These are phyloP conservation scores for Syzygium aqueum DNA, from an alignment of 345 rosid species.

Conservation along the genomic window DNA sequence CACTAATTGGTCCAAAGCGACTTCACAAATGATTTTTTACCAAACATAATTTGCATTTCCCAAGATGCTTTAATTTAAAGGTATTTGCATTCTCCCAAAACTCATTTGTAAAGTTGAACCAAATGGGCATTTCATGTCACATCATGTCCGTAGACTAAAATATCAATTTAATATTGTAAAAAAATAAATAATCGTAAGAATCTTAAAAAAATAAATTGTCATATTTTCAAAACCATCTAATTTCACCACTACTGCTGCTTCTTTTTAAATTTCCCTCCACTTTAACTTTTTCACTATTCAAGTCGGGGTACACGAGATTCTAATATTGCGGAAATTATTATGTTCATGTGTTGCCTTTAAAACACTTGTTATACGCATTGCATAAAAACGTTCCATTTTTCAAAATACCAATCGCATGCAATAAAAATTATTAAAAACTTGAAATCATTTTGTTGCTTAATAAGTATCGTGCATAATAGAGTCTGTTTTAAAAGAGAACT, in stretches of 20 bases:
- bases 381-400: neutral
- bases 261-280: neutral
- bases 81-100: no score
- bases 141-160: neutral
- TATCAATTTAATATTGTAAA: no score
- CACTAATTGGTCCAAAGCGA: fast-evolving
- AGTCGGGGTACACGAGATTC: no score
- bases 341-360: neutral
- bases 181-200: neutral
- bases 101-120: no score
- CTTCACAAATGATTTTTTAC: no score
- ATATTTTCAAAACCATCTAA: neutral
- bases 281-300: neutral
- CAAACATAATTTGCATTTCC: no score
- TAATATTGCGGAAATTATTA: no score
- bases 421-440: neutral
- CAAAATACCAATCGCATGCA: neutral
- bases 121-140: no score
- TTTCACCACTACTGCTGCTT: neutral
- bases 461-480: neutral
- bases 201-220: neutral
- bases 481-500: no score
- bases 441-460: neutral
- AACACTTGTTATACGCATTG: neutral
- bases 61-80: no score